Percentiles rank a stretch among this genome's conserved stretches.
These are phyloP conservation scores for Lepidium sativum DNA, from an alignment of 345 rosid genomes.

Conservation along the genomic window DNA sequence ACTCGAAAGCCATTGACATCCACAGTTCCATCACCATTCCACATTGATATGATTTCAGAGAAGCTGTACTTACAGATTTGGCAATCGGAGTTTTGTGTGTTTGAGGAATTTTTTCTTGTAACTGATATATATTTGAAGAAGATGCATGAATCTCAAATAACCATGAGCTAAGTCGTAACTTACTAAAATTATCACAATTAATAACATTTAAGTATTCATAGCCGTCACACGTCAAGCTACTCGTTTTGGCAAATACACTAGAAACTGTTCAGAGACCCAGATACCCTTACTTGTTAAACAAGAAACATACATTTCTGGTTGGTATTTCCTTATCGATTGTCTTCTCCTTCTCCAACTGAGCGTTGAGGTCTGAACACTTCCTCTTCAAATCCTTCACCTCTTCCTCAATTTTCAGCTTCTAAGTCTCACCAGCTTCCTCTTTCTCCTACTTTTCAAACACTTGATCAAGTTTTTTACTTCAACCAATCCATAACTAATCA, in stretches of 20 bases:
- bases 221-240: conserved; percentile 18
- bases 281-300: not conserved
- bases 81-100: not conserved
- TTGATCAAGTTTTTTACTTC: no score
- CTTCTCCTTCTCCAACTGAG: conserved; percentile 5
- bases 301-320: not conserved
- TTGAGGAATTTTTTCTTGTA: not conserved
- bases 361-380: not conserved
- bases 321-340: no score
- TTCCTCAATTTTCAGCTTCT: not conserved
- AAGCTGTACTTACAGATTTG: not conserved
- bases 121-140: conserved; percentile 13
- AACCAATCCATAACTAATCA: no score
- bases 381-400: not conserved
- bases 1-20: conserved; percentile 26
- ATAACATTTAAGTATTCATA: not conserved
- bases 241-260: not conserved
- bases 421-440: not conserved
- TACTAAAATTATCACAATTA: conserved; percentile 3
- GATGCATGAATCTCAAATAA: conserved; percentile 12
- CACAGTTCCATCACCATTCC: conserved; percentile 31
- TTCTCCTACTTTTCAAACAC: no score
- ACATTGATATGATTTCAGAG: conserved; percentile 10
- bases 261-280: not conserved
- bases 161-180: conserved; percentile 5